Conservation (phyloP, 169 alveolate genomes). For the Perkinsus marinus region DNA sequence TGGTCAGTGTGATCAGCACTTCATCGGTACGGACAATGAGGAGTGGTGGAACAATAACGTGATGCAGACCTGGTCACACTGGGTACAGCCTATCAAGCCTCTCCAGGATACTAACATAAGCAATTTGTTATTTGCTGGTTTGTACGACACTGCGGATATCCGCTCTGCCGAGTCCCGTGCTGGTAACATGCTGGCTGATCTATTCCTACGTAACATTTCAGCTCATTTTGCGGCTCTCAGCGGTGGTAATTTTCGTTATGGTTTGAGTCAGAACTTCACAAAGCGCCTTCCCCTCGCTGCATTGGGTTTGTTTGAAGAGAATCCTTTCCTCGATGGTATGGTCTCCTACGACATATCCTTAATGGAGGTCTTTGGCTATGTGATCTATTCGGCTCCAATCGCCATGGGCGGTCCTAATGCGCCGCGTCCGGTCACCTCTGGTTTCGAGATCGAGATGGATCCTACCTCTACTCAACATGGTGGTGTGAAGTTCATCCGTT, state of each 20-base stretch:
- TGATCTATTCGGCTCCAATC: neutral
- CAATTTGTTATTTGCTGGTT: neutral
- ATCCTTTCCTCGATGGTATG: neutral
- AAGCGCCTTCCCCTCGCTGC: neutral
- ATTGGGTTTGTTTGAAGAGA: neutral
- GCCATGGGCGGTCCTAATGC: neutral
- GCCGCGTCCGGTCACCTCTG: neutral
- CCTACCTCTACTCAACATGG: neutral
- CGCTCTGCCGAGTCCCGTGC: neutral
- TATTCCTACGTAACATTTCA: neutral
- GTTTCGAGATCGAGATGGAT: neutral
- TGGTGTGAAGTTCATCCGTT: neutral
- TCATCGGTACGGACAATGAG: neutral
- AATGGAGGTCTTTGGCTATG: neutral
- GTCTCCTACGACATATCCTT: neutral
- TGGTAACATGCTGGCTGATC: neutral
- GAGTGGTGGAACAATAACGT: neutral
- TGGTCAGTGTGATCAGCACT: neutral
- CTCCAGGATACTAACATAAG: neutral
- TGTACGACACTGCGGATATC: neutral
- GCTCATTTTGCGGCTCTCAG: neutral
- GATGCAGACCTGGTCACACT: neutral
- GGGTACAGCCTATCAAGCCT: neutral
- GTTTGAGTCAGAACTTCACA: neutral
- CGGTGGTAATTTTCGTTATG: neutral